Conservation (phyloP, 2,329 filamentous ascomycete species). For the Pezicula carpinea region DNA sequence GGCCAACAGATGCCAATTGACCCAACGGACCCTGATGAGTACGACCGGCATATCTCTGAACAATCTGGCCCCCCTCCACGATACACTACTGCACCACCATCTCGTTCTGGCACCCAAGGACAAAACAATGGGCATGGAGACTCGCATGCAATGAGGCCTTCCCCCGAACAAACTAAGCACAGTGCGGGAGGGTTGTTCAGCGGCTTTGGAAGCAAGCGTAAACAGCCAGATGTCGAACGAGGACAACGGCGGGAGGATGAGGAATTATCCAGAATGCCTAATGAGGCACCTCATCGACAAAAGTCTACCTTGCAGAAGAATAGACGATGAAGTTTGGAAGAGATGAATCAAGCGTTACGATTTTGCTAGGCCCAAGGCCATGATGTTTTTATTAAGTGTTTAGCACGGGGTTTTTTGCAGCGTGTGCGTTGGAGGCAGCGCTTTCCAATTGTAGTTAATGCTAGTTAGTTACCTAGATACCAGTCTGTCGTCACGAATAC, state of each 20-base stretch:
- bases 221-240: conserved; percentile 24
- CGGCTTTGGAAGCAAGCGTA: conserved; percentile 30
- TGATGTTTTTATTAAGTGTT: neutral
- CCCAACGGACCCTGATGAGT: conserved; percentile 48
- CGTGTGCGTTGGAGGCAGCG: neutral
- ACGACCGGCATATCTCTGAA: conserved; percentile 34
- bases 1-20: conserved; percentile 45
- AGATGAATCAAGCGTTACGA: neutral
- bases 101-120: conserved; percentile 14
- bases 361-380: neutral
- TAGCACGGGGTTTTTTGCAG: neutral
- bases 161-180: conserved; percentile 4
- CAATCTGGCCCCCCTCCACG: conserved; percentile 23
- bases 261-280: conserved; percentile 3
- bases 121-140: conserved; percentile 2
- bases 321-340: conserved; percentile 7
- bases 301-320: conserved; percentile 16
- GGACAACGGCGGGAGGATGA: conserved; percentile 8
- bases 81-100: conserved; percentile 16
- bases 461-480: neutral
- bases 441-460: neutral
- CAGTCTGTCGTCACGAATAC: neutral
- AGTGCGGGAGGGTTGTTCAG: conserved; percentile 23
- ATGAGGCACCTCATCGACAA: conserved; percentile 7
- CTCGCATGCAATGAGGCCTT: conserved; percentile 6